Percentiles rank a stretch among this genome's conserved stretches.
Evolutionary conservation across 306 rosid genomes (phyloP).

Genomic region (Luffa aegyptiaca): DNA sequence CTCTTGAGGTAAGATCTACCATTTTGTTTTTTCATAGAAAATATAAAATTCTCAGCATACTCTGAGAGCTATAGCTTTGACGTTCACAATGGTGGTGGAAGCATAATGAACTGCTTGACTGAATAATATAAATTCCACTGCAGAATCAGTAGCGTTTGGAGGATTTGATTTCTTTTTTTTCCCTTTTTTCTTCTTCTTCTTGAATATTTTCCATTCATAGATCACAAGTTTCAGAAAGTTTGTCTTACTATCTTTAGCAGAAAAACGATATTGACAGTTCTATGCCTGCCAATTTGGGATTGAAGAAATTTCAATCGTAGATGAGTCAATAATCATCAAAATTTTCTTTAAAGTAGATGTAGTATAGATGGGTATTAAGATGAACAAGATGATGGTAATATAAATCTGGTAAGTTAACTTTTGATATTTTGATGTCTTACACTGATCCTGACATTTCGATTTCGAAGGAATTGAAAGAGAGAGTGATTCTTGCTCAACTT

Average conservation of each 20-base stretch:
- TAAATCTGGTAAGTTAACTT: neutral
- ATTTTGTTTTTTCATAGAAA: neutral
- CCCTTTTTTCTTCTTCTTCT: neutral
- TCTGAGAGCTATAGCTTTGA: neutral
- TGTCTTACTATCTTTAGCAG: neutral
- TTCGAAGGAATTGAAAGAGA: neutral
- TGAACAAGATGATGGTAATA: neutral
- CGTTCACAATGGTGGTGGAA: neutral
- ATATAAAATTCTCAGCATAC: neutral
- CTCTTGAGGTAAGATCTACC: constrained; percentile 50
- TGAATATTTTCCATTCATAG: neutral
- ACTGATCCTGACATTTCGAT: neutral
- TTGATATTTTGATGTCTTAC: neutral
- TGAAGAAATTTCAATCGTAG: neutral
- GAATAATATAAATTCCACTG: neutral
- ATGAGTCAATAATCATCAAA: neutral
- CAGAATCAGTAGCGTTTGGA: neutral
- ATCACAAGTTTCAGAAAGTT: neutral
- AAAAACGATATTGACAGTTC: neutral
- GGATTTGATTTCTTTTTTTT: neutral
- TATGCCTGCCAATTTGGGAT: neutral
- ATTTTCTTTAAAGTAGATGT: neutral
- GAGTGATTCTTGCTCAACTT: neutral
- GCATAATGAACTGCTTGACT: neutral
- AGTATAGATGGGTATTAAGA: neutral